A percentile compares a stretch with the other conserved stretches of the same genome.
These are phyloP conservation scores for Jackrogersella minutella DNA, from an alignment of 495 filamentous ascomycete species.

Conservation along the genomic window DNA sequence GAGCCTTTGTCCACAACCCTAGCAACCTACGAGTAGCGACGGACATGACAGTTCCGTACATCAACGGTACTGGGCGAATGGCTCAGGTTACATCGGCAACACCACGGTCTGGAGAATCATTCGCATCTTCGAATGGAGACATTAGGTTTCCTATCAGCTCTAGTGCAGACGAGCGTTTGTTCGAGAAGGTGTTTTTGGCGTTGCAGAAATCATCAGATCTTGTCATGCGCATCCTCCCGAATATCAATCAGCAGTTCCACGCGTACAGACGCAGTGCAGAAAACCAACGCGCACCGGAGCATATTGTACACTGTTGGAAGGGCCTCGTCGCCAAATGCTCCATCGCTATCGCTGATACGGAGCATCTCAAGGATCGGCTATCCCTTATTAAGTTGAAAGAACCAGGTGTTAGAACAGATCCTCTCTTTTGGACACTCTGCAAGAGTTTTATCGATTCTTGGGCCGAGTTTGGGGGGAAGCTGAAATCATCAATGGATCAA, in stretches of 20 bases:
- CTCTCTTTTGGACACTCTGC: slow-evolving; percentile 83
- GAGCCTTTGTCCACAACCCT: slow-evolving; percentile 68
- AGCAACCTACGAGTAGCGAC: slow-evolving; percentile 62
- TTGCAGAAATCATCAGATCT: slow-evolving; percentile 72
- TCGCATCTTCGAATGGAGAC: slow-evolving; percentile 64
- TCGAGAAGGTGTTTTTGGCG: slow-evolving; percentile 80
- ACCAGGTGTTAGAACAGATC: slow-evolving; percentile 75
- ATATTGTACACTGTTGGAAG: slow-evolving; percentile 71
- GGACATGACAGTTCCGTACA: slow-evolving; percentile 52
- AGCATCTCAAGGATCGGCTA: slow-evolving; percentile 72
- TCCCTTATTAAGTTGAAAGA: slow-evolving; percentile 86
- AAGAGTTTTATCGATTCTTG: slow-evolving; percentile 79
- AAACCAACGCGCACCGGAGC: slow-evolving; percentile 52
- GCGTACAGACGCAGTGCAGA: slow-evolving; percentile 55
- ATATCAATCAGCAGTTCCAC: slow-evolving; percentile 68
- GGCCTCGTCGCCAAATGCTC: slow-evolving; percentile 71
- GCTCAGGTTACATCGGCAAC: slow-evolving; percentile 65
- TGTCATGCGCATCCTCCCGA: slow-evolving; percentile 70
- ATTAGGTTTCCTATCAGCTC: slow-evolving; percentile 61
- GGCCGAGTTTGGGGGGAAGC: slow-evolving; percentile 73
- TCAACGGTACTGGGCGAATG: slow-evolving; percentile 54
- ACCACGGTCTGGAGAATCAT: slow-evolving; percentile 82
- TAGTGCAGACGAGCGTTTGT: slow-evolving; percentile 76
- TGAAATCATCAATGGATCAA: slow-evolving; percentile 69
- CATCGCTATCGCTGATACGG: slow-evolving; percentile 69